A percentile compares a stretch with the other conserved stretches of the same genome.
Conservation (phyloP, 75 land plant genomes). For the Azolla pinnata region DNA sequence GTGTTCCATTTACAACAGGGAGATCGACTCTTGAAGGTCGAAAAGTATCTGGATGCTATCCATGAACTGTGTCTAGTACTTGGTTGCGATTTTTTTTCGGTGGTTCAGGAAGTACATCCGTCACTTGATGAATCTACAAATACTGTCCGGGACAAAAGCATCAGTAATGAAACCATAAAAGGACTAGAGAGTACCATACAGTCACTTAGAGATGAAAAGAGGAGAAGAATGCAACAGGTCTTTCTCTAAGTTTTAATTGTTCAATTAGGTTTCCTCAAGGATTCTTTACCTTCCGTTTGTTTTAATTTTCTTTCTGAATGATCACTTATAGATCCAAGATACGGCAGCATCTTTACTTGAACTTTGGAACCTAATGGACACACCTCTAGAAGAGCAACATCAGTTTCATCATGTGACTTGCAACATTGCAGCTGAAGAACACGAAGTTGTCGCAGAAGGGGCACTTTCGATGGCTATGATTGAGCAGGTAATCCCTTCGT, state of each 20-base stretch:
- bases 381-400: conserved; percentile 39
- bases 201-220: conserved; percentile 35
- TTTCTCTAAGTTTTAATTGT: too few relatives aligned
- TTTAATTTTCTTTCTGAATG: too few relatives aligned
- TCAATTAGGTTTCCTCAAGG: too few relatives aligned
- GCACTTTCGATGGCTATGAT: conserved; percentile 42
- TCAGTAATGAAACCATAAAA: conserved; percentile 25
- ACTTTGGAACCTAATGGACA: conserved; percentile 69
- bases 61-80: conserved; percentile 22
- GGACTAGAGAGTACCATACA: conserved; percentile 20
- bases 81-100: conserved; percentile 14
- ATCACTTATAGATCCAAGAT: conserved; percentile 62
- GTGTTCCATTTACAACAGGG: too few relatives aligned
- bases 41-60: conserved; percentile 17
- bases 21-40: conserved; percentile 29
- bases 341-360: conserved; percentile 49
- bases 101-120: conserved; percentile 22
- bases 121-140: conserved; percentile 19
- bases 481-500: conserved; percentile 45
- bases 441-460: conserved; percentile 32
- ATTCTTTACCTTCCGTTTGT: too few relatives aligned
- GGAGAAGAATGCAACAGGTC: conserved; percentile 40
- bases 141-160: conserved; percentile 25
- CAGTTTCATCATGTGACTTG: conserved; percentile 43
- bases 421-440: conserved; percentile 35